Percentiles rank a stretch among this genome's conserved stretches.
Conservation (phyloP, 2,329 filamentous ascomycete genomes). For the Ceratocystiopsis minuta region DNA sequence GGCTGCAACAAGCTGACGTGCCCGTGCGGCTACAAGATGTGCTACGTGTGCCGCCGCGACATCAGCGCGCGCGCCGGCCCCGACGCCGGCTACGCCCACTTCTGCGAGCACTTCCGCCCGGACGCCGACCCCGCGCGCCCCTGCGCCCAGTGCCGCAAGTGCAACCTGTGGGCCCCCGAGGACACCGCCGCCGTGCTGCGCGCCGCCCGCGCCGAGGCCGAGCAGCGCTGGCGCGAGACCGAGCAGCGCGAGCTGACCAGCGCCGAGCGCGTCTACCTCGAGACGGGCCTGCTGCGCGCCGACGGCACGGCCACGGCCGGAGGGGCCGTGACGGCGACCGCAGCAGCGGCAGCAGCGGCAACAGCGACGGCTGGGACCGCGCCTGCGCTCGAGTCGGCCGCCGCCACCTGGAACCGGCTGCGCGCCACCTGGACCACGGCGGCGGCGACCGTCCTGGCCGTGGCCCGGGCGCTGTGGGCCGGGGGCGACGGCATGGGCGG, state of each 20-base stretch:
- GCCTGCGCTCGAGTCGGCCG: not conserved
- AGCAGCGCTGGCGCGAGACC: constrained; percentile 49
- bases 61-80: constrained; percentile 28
- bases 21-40: constrained; percentile 94
- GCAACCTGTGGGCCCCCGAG: constrained; percentile 64
- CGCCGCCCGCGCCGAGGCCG: constrained; percentile 52
- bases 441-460: too few species aligned
- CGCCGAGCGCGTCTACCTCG: constrained; percentile 36
- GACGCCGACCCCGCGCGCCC: constrained; percentile 46
- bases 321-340: not conserved
- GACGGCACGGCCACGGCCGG: not conserved
- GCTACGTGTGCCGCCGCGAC: constrained; percentile 80
- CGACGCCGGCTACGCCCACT: constrained; percentile 71
- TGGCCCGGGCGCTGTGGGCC: too few species aligned
- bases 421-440: too few species aligned
- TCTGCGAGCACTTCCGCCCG: constrained; percentile 87
- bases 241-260: constrained; percentile 40
- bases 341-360: not conserved
- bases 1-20: constrained; percentile 97
- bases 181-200: constrained; percentile 50
- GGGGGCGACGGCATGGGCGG: too few species aligned
- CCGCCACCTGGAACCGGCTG: too few species aligned
- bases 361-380: constrained; percentile 5
- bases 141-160: constrained; percentile 65
- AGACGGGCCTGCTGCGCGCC: constrained; percentile 28